Percentiles rank a stretch among this genome's conserved stretches.
These are phyloP conservation scores for Coemansia sp. DNA, from an alignment of 192 early-diverging fungal genomes.

Conservation along the genomic window DNA sequence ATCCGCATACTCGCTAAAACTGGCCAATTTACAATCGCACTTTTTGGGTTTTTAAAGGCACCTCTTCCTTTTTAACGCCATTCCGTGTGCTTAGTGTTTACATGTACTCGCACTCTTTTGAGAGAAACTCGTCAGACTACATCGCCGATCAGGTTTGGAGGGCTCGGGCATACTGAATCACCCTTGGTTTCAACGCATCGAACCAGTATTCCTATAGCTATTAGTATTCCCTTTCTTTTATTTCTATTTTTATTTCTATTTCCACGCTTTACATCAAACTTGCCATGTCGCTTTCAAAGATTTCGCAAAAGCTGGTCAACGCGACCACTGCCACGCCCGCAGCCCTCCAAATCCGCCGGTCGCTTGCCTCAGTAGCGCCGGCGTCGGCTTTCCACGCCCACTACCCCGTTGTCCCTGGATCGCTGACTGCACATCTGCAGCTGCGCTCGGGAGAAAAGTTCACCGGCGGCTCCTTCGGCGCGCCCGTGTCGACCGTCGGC, in stretches of 20 bases:
- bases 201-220: too few species aligned
- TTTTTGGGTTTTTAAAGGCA: not conserved
- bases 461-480: slow-evolving; percentile 84
- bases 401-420: slow-evolving; percentile 56
- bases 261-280: not conserved
- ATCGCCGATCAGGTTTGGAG: slow-evolving; percentile 74
- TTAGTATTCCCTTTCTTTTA: slow-evolving; percentile 4
- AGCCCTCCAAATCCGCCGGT: slow-evolving; percentile 3
- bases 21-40: not conserved
- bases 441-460: slow-evolving; percentile 81
- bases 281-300: slow-evolving; percentile 23
- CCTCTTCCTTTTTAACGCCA: not conserved
- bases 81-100: slow-evolving; percentile 13
- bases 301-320: slow-evolving; percentile 23
- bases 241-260: slow-evolving; percentile 2
- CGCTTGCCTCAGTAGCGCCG: slow-evolving; percentile 43
- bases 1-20: not conserved
- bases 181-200: too few species aligned
- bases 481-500: slow-evolving; percentile 65
- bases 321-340: slow-evolving; percentile 11
- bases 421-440: slow-evolving; percentile 63
- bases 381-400: slow-evolving; percentile 43
- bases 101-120: slow-evolving; percentile 80
- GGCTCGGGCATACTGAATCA: slow-evolving; percentile 39
- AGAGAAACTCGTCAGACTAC: slow-evolving; percentile 87